Conservation (phyloP, 2,329 filamentous ascomycete genomes). For the Coccinonectria pachysandricola region DNA sequence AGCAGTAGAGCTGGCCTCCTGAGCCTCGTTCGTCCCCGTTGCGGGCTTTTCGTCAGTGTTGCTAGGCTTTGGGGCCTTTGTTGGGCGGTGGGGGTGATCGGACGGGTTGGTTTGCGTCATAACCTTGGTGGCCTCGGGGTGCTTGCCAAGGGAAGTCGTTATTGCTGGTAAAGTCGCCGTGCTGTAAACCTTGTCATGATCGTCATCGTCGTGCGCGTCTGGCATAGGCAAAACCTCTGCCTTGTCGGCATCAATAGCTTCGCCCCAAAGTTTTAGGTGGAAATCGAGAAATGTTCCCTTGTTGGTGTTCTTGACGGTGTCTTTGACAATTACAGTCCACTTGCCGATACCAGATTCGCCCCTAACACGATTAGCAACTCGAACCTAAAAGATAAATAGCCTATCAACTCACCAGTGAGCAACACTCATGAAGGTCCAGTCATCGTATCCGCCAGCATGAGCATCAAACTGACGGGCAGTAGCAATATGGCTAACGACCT, state of each 20-base stretch:
- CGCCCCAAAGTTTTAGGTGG: conserved; percentile 91
- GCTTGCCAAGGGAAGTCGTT: conserved; percentile 43
- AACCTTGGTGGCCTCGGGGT: conserved; percentile 33
- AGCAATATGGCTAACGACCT: conserved; percentile 74
- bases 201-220: conserved; percentile 68
- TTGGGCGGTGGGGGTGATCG: conserved; percentile 55
- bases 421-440: conserved; percentile 99
- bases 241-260: conserved; percentile 65
- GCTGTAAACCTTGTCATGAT: conserved; percentile 62
- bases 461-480: conserved; percentile 62
- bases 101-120: conserved; percentile 37
- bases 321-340: conserved; percentile 87
- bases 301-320: conserved; percentile 66
- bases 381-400: no score
- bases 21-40: conserved; percentile 20
- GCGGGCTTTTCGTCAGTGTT: conserved; percentile 17
- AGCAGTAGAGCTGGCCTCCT: conserved; percentile 33
- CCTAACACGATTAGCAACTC: no score
- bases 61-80: conserved; percentile 35
- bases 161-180: conserved; percentile 45
- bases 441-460: conserved; percentile 60
- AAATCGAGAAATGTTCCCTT: conserved; percentile 79
- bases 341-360: conserved; percentile 79
- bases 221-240: conserved; percentile 73
- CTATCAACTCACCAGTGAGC: conserved; percentile 78